phyloP scores from a whole-genome alignment of 495 filamentous ascomycete species.

The Hypoxylon rickii region DNA sequence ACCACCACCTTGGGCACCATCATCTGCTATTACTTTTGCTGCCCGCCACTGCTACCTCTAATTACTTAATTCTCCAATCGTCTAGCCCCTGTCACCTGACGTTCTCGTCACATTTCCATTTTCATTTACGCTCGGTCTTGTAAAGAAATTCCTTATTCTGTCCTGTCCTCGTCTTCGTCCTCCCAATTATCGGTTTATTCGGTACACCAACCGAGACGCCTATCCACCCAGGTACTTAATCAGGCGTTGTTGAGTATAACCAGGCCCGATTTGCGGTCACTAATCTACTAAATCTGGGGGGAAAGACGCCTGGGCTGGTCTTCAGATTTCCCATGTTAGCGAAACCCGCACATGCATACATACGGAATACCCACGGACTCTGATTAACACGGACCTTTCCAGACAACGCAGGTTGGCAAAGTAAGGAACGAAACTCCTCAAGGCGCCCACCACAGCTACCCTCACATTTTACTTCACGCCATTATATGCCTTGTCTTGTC shows the following conservation, averaged over 20 bases:
- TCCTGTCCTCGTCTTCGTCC: constrained; percentile 1
- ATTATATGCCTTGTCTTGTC: constrained; percentile 27
- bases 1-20: constrained; percentile 2
- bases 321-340: constrained; percentile 6
- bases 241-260: constrained; percentile 9
- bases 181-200: constrained; percentile 26
- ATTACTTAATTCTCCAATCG: constrained; percentile 17
- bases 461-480: constrained; percentile 28
- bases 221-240: constrained; percentile 3
- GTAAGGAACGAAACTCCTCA: constrained; percentile 28
- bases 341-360: constrained; percentile 16
- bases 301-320: constrained; percentile 7
- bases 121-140: constrained; percentile 1
- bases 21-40: no score
- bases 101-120: constrained; percentile 17
- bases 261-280: constrained; percentile 10
- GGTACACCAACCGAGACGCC: constrained; percentile 20
- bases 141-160: constrained; percentile 9
- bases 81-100: constrained; percentile 11
- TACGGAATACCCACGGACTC: constrained; percentile 28
- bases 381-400: constrained; percentile 32
- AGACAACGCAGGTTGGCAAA: constrained; percentile 12
- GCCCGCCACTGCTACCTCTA: no score
- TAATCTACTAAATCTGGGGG: constrained; percentile 4
- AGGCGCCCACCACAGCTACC: constrained; percentile 23